A percentile compares a stretch with the other conserved stretches of the same genome.
These are phyloP conservation scores for Omphalotus olearius DNA, from an alignment of 1,284 basidiomycete species.

Conservation along the genomic window DNA sequence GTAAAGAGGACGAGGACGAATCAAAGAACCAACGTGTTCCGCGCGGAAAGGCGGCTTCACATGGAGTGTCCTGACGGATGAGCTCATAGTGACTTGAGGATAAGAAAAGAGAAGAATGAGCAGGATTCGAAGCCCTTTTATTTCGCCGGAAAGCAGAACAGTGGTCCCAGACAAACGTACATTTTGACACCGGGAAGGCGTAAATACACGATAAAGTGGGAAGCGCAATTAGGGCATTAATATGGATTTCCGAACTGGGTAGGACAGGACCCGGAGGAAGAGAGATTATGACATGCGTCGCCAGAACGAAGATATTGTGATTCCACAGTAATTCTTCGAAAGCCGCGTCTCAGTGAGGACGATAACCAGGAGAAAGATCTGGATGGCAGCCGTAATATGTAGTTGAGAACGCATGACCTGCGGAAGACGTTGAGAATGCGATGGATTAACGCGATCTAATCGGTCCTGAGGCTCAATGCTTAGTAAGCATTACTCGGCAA, in stretches of 20 bases:
- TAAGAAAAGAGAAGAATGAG: neutral
- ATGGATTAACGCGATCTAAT: neutral
- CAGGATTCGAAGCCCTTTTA: constrained; percentile 8
- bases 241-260: constrained; percentile 1
- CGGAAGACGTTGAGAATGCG: neutral
- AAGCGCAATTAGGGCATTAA: neutral
- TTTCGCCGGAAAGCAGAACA: constrained; percentile 4
- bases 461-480: neutral
- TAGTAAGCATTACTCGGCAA: neutral
- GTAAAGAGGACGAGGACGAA: constrained; percentile 50
- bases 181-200: constrained; percentile 8
- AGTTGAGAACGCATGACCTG: neutral
- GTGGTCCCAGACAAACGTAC: neutral
- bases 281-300: neutral
- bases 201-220: neutral
- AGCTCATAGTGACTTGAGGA: constrained; percentile 5
- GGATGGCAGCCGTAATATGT: neutral
- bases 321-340: neutral
- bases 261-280: constrained; percentile 6
- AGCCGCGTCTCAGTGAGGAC: neutral
- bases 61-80: constrained; percentile 20
- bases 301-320: too few relatives aligned
- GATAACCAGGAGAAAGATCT: neutral
- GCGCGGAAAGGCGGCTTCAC: constrained; percentile 44
- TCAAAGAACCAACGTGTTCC: constrained; percentile 56